These are phyloP conservation scores for Coprinellus aureogranulatus DNA, from an alignment of 768 basidiomycete species.

Conservation along the genomic window DNA sequence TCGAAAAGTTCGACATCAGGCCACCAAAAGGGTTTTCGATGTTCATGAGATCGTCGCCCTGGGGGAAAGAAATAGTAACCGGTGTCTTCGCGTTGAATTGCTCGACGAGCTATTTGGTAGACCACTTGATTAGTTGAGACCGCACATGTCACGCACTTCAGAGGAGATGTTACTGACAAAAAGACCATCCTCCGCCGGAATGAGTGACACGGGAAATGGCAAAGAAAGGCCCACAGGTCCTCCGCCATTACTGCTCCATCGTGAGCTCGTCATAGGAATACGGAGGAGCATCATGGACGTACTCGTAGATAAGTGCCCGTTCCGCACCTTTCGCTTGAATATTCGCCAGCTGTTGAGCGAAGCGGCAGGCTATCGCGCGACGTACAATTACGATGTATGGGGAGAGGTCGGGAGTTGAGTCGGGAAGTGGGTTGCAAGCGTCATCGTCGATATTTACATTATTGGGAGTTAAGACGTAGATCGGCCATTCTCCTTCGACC, in stretches of 20 bases:
- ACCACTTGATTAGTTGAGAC: not conserved
- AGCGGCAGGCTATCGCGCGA: conserved; percentile 57
- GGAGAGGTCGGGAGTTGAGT: conserved; percentile 52
- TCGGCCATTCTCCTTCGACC: conserved; percentile 43
- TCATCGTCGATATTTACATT: conserved; percentile 52
- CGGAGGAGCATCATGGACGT: conserved; percentile 19
- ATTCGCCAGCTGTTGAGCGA: conserved; percentile 54
- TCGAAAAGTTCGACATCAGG: conserved; percentile 53
- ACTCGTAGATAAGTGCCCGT: conserved; percentile 55
- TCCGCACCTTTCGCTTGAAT: conserved; percentile 54
- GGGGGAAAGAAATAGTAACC: conserved; percentile 48
- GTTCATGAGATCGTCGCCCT: conserved; percentile 38
- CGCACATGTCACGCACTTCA: not conserved
- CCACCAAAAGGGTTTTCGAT: conserved; percentile 54
- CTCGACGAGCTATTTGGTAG: conserved; percentile 31
- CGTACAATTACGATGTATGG: conserved; percentile 54
- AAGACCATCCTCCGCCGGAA: conserved; percentile 53
- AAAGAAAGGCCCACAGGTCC: conserved; percentile 43
- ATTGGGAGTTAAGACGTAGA: conserved; percentile 60
- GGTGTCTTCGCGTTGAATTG: conserved; percentile 44
- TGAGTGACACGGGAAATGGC: conserved; percentile 48
- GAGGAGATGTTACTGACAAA: conserved; percentile 45
- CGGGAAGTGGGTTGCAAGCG: conserved; percentile 58
- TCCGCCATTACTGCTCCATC: conserved; percentile 39
- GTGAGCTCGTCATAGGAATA: not conserved